phyloP scores from a whole-genome alignment of 129 eudicot genomes.

The Centella asiatica region DNA sequence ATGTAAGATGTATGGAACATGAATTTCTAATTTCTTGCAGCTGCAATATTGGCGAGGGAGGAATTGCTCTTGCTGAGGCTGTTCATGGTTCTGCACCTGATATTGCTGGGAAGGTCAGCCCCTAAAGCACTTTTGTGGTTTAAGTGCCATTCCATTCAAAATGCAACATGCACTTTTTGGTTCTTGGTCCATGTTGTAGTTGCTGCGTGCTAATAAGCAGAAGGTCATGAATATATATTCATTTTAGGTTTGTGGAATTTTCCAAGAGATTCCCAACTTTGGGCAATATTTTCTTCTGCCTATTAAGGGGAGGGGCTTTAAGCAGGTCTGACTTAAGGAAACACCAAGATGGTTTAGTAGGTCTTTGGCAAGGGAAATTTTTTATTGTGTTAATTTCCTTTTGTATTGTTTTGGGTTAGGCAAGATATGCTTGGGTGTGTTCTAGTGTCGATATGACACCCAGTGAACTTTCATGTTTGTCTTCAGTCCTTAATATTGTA shows the following conservation, averaged over 20 bases:
- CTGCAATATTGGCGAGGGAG: conserved; percentile 94
- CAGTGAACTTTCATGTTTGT: no score
- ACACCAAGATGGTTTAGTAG: not conserved
- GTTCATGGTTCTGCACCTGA: conserved; percentile 99
- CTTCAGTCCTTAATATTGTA: no score
- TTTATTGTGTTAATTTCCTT: no score
- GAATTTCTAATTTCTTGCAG: conserved; percentile 25
- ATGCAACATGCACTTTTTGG: not conserved
- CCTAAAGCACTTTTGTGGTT: not conserved
- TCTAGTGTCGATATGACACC: no score
- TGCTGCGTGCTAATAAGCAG: not conserved
- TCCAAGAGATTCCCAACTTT: not conserved
- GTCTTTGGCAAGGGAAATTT: not conserved
- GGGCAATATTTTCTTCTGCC: not conserved
- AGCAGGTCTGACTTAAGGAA: not conserved
- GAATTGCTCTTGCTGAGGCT: conserved; percentile 98
- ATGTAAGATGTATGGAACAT: not conserved
- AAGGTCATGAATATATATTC: no score
- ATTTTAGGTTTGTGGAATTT: not conserved
- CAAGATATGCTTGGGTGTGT: no score
- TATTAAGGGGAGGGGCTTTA: not conserved
- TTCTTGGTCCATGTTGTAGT: not conserved
- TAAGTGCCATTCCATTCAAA: not conserved
- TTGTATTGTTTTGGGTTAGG: no score
- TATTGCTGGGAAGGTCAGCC: conserved; percentile 94